Percentiles rank a stretch among this genome's conserved stretches.
These are phyloP conservation scores for Tanozyma kutaoensis DNA, from an alignment of 805 yeast species.

Conservation along the genomic window DNA sequence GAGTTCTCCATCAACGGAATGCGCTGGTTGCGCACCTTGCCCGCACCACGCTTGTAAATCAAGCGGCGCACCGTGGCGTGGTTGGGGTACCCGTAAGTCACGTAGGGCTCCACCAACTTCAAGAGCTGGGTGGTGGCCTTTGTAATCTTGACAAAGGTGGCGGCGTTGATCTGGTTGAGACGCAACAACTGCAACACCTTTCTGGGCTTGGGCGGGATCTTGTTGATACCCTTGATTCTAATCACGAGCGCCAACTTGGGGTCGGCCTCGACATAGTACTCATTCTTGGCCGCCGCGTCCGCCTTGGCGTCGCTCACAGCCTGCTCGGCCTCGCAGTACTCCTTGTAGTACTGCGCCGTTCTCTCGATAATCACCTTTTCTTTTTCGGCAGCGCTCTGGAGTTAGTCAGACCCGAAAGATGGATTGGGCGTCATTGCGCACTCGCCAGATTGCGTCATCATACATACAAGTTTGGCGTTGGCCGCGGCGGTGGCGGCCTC, in stretches of 20 bases:
- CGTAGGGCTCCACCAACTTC: constrained; percentile 91
- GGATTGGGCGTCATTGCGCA: too few relatives aligned
- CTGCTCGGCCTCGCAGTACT: constrained; percentile 87
- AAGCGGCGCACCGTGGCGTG: constrained; percentile 84
- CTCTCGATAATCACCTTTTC: constrained; percentile 70
- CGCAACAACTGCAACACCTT: constrained; percentile 91
- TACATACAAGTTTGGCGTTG: too few relatives aligned
- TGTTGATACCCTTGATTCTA: constrained; percentile 99
- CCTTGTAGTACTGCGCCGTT: constrained; percentile 93
- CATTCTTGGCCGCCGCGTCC: constrained; percentile 87
- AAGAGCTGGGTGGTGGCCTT: constrained; percentile 90
- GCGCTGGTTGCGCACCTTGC: constrained; percentile 95
- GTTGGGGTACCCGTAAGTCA: constrained; percentile 96
- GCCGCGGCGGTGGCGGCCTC: too few relatives aligned
- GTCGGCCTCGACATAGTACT: constrained; percentile 93
- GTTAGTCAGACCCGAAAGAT: constrained; percentile 77
- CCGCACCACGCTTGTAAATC: constrained; percentile 96
- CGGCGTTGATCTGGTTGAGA: constrained; percentile 88
- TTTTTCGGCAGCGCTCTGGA: constrained; percentile 28
- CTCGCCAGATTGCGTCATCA: too few relatives aligned
- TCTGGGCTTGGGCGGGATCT: constrained; percentile 99
- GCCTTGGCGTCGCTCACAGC: constrained; percentile 79
- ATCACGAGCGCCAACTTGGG: constrained; percentile 88
- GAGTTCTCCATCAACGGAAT: constrained; percentile 78
- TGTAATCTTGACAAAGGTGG: constrained; percentile 90